phyloP scores from a whole-genome alignment of 305 asterid species.

The Fraxinus dipetala region DNA sequence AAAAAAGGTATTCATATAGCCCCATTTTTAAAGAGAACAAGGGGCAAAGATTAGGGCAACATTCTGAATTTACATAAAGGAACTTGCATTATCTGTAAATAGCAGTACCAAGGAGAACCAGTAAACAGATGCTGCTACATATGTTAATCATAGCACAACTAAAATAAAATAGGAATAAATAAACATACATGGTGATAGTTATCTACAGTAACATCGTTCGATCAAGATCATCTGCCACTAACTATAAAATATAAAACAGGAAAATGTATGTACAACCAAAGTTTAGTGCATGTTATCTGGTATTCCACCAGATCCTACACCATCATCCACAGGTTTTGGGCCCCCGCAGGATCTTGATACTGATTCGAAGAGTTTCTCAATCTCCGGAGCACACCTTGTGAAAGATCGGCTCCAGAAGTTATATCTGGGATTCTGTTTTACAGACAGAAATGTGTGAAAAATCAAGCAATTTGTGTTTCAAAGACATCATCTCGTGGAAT shows the following conservation, averaged over 20 bases:
- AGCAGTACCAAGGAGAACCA: background rate
- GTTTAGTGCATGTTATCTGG: conserved; percentile 63
- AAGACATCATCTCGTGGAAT: background rate
- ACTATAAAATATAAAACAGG: background rate
- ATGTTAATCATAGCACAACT: background rate
- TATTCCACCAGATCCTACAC: conserved; percentile 67
- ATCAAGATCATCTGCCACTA: background rate
- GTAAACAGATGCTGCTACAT: background rate
- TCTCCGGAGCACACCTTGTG: conserved; percentile 94
- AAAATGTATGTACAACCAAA: background rate
- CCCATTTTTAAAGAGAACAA: background rate
- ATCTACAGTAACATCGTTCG: background rate
- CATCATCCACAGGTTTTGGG: conserved; percentile 82
- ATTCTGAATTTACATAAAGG: background rate
- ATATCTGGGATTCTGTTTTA: conserved; percentile 77
- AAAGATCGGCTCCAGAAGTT: conserved; percentile 89
- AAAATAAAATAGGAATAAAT: background rate
- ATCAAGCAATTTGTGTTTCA: background rate
- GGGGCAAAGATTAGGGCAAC: background rate
- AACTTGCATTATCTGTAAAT: background rate
- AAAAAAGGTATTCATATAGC: background rate
- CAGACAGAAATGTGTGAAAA: background rate
- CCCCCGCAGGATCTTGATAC: conserved; percentile 98
- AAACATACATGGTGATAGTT: background rate
- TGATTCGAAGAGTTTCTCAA: conserved; percentile 91